Evolutionary conservation across 2,329 filamentous ascomycete genomes (phyloP).

Genomic region (Fusarium buharicum): DNA sequence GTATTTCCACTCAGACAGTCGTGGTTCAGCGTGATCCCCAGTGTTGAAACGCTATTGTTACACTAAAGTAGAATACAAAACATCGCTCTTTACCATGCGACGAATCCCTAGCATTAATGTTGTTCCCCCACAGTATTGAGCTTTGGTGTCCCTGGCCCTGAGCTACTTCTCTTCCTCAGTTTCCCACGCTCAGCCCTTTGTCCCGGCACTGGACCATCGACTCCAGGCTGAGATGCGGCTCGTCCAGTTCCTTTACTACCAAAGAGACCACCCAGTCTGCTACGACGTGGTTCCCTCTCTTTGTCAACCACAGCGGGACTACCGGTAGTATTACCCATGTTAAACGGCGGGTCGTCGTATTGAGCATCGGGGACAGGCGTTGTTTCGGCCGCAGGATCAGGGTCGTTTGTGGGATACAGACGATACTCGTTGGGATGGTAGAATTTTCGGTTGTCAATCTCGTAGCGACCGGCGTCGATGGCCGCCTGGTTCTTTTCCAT

Average conservation of each 20-base stretch:
- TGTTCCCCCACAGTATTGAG: conserved; percentile 35
- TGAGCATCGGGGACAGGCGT: conserved; percentile 7
- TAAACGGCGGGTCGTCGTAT: conserved; percentile 2
- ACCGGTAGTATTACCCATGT: conserved; percentile 8
- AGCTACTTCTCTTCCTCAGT: conserved; percentile 39
- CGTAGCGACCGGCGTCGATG: conserved; percentile 40
- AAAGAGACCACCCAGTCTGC: conserved; percentile 29
- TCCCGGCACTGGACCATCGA: background rate
- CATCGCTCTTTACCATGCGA: background rate
- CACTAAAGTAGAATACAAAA: background rate
- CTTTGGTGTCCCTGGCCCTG: conserved; percentile 13
- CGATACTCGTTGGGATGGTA: conserved; percentile 36
- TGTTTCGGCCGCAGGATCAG: background rate
- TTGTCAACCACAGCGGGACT: conserved; percentile 17
- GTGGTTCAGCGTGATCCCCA: background rate
- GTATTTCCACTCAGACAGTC: too few relatives aligned
- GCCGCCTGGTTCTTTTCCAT: conserved; percentile 41
- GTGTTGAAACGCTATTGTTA: background rate
- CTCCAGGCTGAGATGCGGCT: background rate
- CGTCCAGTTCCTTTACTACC: conserved; percentile 22
- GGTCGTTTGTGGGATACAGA: conserved; percentile 7
- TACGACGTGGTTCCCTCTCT: conserved; percentile 19
- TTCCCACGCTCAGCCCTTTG: conserved; percentile 31
- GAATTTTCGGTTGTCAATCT: conserved; percentile 39
- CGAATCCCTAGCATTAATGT: background rate